Base-by-base conservation (phyloP, 768 basidiomycete genomes). In the Kwoniella sp. region DNA sequence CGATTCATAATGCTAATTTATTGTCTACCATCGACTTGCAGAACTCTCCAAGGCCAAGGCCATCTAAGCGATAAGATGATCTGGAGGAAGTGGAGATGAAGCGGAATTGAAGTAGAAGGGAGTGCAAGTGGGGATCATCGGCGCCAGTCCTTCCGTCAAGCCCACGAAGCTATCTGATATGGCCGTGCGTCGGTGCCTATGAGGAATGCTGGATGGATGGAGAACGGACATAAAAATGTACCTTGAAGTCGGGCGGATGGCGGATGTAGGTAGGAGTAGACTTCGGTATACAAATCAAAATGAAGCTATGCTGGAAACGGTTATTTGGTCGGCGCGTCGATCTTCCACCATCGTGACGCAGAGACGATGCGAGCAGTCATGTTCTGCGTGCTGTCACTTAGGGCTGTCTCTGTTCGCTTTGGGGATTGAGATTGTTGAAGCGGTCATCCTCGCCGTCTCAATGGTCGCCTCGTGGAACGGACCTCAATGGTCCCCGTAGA, bases 31-130 rank as follows among this genome's bases (percentile, higher is more conserved):
- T 13, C 19, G 4, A 15, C 26, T 73, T 17, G 73, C 74, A 95
- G 93, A 88, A 77, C 85, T 97, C 70, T 89, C 94, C 79, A 94
- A 94, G 86, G 85, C 80, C 83, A 95, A 95, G 85, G 87, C 88
- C 70, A 90, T 97, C 82, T 97, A 88, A 83, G 37, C 72, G 75
- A 24, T 26, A 24, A 40, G 19, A 10, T 13, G 27, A n/a, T 15
- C 12, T 47, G 27, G 55, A 27, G 25, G 37, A 9, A 25, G 25
- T 26, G 21, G 26, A 47, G 22, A 26, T 56, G 54, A 29, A 36
- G 50, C 12, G 52, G 56, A 60, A 44, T 46, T 22, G 27, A 54
- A 40, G 29, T 44, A 24, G 48, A 10, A 29, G 58, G 1, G 26
- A 37, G 17, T 19, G 40, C 17, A 19, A 3, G 4, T 9, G 17